Base-by-base conservation (phyloP, 1,284 basidiomycete species). In the Moesziomyces sp. region DNA sequence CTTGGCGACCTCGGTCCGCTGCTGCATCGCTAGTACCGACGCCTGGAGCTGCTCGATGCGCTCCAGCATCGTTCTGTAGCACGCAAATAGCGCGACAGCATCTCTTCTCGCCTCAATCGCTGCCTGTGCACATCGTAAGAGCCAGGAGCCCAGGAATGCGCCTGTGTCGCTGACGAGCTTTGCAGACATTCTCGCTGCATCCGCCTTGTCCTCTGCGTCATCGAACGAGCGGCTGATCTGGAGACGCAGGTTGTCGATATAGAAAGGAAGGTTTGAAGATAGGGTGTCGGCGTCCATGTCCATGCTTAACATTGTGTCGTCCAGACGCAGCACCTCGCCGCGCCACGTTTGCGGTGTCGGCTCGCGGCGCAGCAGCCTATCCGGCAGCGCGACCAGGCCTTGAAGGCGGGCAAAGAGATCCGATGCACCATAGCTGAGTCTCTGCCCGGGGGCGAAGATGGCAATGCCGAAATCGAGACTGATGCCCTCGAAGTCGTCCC, bases 381-480 rank as follows among this genome's bases (percentile, higher is more conserved):
- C 64, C 18, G 64, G 58, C 46, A 73, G 30, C 24, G 46, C 46
- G 10, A 67, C 19, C 8, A 73, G 51, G 16, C 67, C 58, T 3
- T 38, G 24, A 14, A 73, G 64, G 18, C 53, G 51, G 63, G 60
- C 45, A 3, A 52, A 23, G n/a, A 69, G 24, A 3, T 52, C 24
- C 8, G 66, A 54, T 19, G 23, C 30, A 1, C 35, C 19, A 13
- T 51, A 16, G 1, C 55, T 26, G 21, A 69, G 40, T 2, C 3
- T 14, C 9, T 24, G 57, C 5, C 75, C 76, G 1, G 46, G 19
- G 0, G 59, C 44, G n/a, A 77, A 58, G 6, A 74, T 62, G n/a
- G 8, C 11, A 9, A 83, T 67, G 38, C 77, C 81, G 43, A 83
- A 82, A 55, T 83, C 76, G 35, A 80, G 26, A 30, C 74, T 67